Evolutionary conservation across 2,329 filamentous ascomycete genomes (phyloP).

Genomic region (Hortaea sp.): DNA sequence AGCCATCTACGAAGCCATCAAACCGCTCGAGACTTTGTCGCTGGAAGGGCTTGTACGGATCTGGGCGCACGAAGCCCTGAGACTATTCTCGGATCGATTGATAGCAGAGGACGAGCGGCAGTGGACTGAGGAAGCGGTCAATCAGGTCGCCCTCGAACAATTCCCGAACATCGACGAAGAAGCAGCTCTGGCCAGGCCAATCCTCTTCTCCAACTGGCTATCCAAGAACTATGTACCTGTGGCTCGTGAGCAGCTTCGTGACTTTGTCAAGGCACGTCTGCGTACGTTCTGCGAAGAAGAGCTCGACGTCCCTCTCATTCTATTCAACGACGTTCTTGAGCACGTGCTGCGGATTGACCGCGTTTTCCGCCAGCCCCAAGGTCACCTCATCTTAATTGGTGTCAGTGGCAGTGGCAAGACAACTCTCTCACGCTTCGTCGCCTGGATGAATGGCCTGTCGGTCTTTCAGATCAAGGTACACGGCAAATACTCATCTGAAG

Average conservation of each 20-base stretch:
- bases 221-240: conserved; percentile 98
- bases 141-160: conserved; percentile 74
- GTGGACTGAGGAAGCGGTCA: conserved; percentile 87
- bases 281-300: conserved; percentile 99
- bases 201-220: conserved; percentile 98
- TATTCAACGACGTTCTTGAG: conserved; percentile 99
- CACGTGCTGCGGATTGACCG: conserved; percentile 97
- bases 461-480: conserved; percentile 99
- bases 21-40: conserved; percentile 76
- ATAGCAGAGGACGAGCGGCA: conserved; percentile 87
- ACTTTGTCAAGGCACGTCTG: conserved; percentile 93
- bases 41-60: conserved; percentile 90
- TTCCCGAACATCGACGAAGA: conserved; percentile 94
- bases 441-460: conserved; percentile 99
- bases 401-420: conserved; percentile 99
- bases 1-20: conserved; percentile 93
- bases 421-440: conserved; percentile 92
- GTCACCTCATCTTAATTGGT: conserved; percentile 95
- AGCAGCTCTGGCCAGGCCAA: conserved; percentile 80
- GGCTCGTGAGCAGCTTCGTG: conserved; percentile 84
- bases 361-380: conserved; percentile 96
- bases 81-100: conserved; percentile 93
- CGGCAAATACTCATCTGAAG: conserved; percentile 93
- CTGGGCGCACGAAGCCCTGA: conserved; percentile 94
- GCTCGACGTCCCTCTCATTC: conserved; percentile 91